Percentiles rank a stretch among this genome's conserved stretches.
phyloP scores from a whole-genome alignment of 208 protist species.

The Trypanosoma boissoni region DNA sequence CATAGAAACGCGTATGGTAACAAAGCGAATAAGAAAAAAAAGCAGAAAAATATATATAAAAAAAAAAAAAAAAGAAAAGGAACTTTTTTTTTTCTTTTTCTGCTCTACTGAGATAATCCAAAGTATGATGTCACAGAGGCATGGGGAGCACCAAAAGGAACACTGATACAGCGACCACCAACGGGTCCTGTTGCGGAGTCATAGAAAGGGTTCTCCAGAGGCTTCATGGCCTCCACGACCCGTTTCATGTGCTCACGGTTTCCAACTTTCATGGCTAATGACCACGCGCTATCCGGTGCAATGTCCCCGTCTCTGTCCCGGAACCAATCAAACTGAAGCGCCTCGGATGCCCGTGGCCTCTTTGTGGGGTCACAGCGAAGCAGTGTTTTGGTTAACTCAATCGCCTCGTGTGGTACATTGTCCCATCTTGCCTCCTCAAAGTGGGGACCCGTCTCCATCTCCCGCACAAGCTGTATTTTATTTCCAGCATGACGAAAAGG shows the following conservation, averaged over 20 bases:
- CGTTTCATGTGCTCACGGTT: constrained; percentile 51
- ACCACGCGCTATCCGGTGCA: constrained; percentile 10
- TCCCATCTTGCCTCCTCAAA: constrained; percentile 64
- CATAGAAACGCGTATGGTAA: not conserved
- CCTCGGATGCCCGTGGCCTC: constrained; percentile 51
- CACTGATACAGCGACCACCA: constrained; percentile 26
- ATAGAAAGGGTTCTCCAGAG: constrained; percentile 33
- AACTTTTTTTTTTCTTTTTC: not conserved
- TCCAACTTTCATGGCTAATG: constrained; percentile 38
- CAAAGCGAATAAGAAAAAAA: constrained; percentile 3
- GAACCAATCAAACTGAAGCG: constrained; percentile 67
- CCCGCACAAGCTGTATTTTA: constrained; percentile 50
- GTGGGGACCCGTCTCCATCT: constrained; percentile 65
- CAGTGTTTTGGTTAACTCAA: constrained; percentile 44
- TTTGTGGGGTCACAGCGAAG: constrained; percentile 47
- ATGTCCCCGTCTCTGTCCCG: not conserved
- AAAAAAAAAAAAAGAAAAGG: not conserved
- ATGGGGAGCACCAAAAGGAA: constrained; percentile 17
- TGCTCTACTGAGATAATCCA: constrained; percentile 13
- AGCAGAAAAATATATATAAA: not conserved
- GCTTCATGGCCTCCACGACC: constrained; percentile 63
- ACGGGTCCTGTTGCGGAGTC: not conserved
- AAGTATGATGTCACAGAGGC: constrained; percentile 25
- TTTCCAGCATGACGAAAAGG: constrained; percentile 70
- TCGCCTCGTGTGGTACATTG: constrained; percentile 46